A percentile compares a stretch with the other conserved stretches of the same genome.
Conservation (phyloP, 208 protist genomes). For the Leishmania turanica region DNA sequence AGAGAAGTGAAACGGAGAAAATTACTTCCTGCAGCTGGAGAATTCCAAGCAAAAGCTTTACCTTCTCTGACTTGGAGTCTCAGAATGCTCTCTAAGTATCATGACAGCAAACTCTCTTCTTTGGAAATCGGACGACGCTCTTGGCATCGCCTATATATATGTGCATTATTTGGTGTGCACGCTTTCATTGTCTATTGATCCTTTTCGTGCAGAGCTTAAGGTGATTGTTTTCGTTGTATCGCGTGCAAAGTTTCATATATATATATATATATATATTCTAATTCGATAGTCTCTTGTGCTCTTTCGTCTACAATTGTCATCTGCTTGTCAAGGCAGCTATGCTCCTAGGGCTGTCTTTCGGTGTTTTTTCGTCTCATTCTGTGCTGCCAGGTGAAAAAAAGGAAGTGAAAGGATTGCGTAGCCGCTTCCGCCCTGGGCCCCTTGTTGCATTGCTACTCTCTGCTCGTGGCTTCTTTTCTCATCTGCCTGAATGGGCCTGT, state of each 20-base stretch:
- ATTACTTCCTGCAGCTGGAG: conserved; percentile 44
- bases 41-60: conserved; percentile 44
- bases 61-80: conserved; percentile 46
- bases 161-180: not conserved
- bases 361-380: not conserved
- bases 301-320: not conserved
- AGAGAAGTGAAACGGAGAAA: conserved; percentile 33
- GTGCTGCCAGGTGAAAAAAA: not conserved
- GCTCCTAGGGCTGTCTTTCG: not conserved
- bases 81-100: conserved; percentile 46
- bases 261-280: not conserved
- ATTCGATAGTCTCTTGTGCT: not conserved
- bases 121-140: not conserved
- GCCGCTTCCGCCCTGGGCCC: not conserved
- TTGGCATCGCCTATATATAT: not conserved
- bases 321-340: not conserved
- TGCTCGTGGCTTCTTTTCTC: not conserved
- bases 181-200: not conserved
- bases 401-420: not conserved
- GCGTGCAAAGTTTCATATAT: not conserved
- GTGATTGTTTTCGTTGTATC: not conserved
- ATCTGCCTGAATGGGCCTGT: not conserved
- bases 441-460: not conserved
- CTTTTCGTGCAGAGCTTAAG: not conserved
- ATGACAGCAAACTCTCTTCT: not conserved